Conservation (phyloP, 2,329 filamentous ascomycete genomes). For the Ophioceras dolichostomum region DNA sequence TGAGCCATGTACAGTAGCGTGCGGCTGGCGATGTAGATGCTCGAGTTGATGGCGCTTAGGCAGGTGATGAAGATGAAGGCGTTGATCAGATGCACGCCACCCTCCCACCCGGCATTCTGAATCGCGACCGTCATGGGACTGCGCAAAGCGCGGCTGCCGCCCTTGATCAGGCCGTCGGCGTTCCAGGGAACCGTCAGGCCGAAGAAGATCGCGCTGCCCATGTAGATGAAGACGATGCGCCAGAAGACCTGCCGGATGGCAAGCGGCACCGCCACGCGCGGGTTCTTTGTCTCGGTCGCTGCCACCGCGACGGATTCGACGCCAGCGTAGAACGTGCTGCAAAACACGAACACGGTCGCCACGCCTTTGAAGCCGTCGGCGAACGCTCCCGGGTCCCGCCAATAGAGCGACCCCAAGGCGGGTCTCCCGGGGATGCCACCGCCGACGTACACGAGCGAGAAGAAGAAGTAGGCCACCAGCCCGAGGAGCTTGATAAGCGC, state of each 20-base stretch:
- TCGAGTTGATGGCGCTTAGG: conserved; percentile 59
- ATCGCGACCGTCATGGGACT: conserved; percentile 66
- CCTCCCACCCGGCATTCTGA: conserved; percentile 60
- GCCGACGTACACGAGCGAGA: conserved; percentile 59
- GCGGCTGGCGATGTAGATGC: conserved; percentile 65
- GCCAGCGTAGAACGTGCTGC: conserved; percentile 59
- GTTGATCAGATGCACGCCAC: conserved; percentile 66
- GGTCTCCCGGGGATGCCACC: conserved; percentile 53
- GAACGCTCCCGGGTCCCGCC: conserved; percentile 60
- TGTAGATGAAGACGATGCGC: conserved; percentile 50
- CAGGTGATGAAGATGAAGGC: conserved; percentile 65
- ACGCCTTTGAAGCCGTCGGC: conserved; percentile 55
- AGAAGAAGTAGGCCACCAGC: conserved; percentile 60
- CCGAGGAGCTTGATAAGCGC: conserved; percentile 60
- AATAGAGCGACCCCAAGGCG: conserved; percentile 57
- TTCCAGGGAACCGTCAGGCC: conserved; percentile 63
- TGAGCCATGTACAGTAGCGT: conserved; percentile 68
- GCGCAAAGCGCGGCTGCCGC: conserved; percentile 49
- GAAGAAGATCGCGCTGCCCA: conserved; percentile 63
- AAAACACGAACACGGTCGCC: conserved; percentile 55
- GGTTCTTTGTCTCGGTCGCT: conserved; percentile 48
- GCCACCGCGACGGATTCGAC: conserved; percentile 52
- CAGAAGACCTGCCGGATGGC: conserved; percentile 50
- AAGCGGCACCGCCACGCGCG: conserved; percentile 39
- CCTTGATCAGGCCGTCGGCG: conserved; percentile 48